Evolutionary conservation across 495 filamentous ascomycete species (phyloP), one percentile per base, ranked within the genome.

Genomic region (Penicillium cinerascens): DNA sequence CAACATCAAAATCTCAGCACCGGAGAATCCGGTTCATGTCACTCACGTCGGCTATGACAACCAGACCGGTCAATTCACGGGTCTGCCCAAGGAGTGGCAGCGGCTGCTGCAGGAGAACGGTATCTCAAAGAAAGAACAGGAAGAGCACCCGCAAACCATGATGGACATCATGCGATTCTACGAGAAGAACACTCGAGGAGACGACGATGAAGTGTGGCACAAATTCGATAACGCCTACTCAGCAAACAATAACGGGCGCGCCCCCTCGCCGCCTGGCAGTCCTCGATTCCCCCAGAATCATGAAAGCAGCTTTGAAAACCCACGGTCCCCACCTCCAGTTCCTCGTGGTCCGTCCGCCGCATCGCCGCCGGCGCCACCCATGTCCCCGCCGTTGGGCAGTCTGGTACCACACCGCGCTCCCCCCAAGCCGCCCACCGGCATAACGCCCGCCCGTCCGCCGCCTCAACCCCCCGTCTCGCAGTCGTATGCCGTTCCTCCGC

Each of bases 1-100:
- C 54, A 64, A 66, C 36, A 87, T 93, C 29, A 87, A 95, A 63
- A 97, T 98, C 54, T 97, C 93, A 6, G 86, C 89, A 8, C 93
- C 93, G 38, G 91, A 96, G 69, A 97, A 98, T 65, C 95, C 95
- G 10, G 91, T 97, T 23, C 93, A 98, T 67, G 87, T 98, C 47
- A 98, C 95, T 39, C 93, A 98, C 65, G 93, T 98, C 48, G 92
- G 95, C 44, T 96, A 96, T 67, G 92, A 98, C 69, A 95, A 95
- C 72, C 82, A 90, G 58, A 98, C 93, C 3, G 93, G 93, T 49
- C 89, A 97, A 69, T 98, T 96, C 68, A 98, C 93, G 33, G 93
- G 93, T 54, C 76, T 98, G 29, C 93, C 93, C 1, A 95, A 95
- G 68, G 93, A 98, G 78, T 98, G 93, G 93, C 93, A 98, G 71